Evolutionary conservation across 495 filamentous ascomycete genomes (phyloP).

Genomic region (Penicillium waksmanii): DNA sequence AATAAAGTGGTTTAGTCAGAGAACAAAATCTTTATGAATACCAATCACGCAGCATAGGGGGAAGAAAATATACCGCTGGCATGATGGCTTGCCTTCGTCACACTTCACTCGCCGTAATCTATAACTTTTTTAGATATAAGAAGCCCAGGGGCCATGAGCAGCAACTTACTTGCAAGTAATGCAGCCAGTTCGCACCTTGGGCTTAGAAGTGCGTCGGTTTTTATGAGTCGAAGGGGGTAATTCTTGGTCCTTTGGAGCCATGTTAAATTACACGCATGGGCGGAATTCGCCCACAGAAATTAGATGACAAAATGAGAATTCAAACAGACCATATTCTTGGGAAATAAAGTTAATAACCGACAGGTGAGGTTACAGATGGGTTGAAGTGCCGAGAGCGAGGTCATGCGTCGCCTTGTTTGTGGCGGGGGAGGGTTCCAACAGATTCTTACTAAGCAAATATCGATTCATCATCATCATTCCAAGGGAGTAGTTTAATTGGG

Average conservation of each 20-base stretch:
- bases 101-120: neutral
- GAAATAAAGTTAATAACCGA: neutral
- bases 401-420: neutral
- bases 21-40: neutral
- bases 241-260: neutral
- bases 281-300: neutral
- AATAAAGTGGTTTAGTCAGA: neutral
- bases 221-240: neutral
- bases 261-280: neutral
- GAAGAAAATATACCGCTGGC: neutral
- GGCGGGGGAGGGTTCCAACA: neutral
- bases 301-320: neutral
- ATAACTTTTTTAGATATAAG: neutral
- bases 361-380: neutral
- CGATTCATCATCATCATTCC: constrained; percentile 2
- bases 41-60: neutral
- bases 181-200: neutral
- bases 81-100: constrained; percentile 1
- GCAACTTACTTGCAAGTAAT: constrained; percentile 1
- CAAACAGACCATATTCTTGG: neutral
- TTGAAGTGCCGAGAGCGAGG: neutral
- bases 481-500: too few relatives aligned
- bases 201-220: neutral
- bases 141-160: neutral
- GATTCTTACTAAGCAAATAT: neutral